These are phyloP conservation scores for Biscogniauxia sp. DNA, from an alignment of 2,329 filamentous ascomycete species.

Conservation along the genomic window DNA sequence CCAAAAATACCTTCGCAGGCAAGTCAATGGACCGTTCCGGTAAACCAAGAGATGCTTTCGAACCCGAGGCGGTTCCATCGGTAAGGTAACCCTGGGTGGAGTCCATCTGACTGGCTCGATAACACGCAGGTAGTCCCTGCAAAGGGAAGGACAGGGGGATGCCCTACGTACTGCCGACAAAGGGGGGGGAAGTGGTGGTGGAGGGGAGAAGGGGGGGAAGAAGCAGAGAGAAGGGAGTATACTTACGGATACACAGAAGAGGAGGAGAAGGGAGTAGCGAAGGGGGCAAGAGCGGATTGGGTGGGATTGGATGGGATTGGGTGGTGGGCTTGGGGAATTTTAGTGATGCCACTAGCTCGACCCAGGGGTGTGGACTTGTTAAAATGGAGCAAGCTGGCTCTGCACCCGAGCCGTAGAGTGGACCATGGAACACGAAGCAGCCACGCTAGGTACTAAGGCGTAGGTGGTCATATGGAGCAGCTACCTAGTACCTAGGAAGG, in stretches of 20 bases:
- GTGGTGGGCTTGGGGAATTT: too few relatives aligned
- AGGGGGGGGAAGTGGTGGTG: background rate
- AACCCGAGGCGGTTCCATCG: constrained; percentile 32
- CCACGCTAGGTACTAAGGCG: background rate
- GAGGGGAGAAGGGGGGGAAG: background rate
- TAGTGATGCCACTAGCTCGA: constrained; percentile 8
- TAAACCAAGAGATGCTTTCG: constrained; percentile 30
- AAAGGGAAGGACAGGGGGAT: constrained; percentile 7
- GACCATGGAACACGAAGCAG: background rate
- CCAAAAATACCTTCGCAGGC: constrained; percentile 21
- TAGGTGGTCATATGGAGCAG: background rate
- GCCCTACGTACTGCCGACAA: constrained; percentile 2
- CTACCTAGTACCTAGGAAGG: too few relatives aligned
- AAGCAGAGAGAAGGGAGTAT: background rate
- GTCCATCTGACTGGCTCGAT: constrained; percentile 25
- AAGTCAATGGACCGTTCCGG: constrained; percentile 27
- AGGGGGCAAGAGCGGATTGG: too few relatives aligned
- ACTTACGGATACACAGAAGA: background rate
- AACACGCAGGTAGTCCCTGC: constrained; percentile 18
- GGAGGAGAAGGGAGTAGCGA: background rate
- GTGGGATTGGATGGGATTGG: too few relatives aligned
- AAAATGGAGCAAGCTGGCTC: constrained; percentile 3
- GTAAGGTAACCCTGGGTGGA: constrained; percentile 30
- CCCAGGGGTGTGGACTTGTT: constrained; percentile 17
- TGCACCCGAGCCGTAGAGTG: background rate